These are phyloP conservation scores for Fusarium incarnatum DNA, from an alignment of 2,329 filamentous ascomycete genomes.

Conservation along the genomic window DNA sequence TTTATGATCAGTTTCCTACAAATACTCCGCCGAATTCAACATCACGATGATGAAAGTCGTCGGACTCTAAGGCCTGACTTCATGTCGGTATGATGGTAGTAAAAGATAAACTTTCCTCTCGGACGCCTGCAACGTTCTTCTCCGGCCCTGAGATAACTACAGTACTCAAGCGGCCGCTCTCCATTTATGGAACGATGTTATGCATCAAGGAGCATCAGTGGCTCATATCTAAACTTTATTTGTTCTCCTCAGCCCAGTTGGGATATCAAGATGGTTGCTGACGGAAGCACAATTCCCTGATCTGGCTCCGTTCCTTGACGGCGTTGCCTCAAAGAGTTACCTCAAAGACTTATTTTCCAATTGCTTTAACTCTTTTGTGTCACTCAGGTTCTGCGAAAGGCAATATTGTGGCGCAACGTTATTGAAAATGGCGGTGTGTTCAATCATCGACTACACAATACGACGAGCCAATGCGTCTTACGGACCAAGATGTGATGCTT, in stretches of 20 bases:
- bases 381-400: conserved; percentile 8
- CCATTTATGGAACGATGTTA: conserved; percentile 3
- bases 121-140: conserved; percentile 33
- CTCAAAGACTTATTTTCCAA: background rate
- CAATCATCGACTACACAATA: background rate
- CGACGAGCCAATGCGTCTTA: background rate
- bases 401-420: conserved; percentile 36
- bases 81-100: conserved; percentile 3
- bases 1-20: background rate
- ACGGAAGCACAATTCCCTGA: conserved; percentile 13
- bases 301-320: conserved; percentile 5
- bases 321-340: conserved; percentile 3
- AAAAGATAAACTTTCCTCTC: conserved; percentile 23
- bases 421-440: conserved; percentile 14
- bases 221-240: conserved; percentile 32
- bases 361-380: background rate
- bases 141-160: conserved; percentile 3
- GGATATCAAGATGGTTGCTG: conserved; percentile 6
- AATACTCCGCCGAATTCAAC: background rate
- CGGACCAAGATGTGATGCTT: background rate
- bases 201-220: conserved; percentile 27
- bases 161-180: background rate
- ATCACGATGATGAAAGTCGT: conserved; percentile 5
- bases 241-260: conserved; percentile 3
- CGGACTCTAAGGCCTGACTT: background rate